Percentiles rank a stretch among this genome's conserved stretches.
phyloP scores from a whole-genome alignment of 768 basidiomycete species.

The Boletus edulis region DNA sequence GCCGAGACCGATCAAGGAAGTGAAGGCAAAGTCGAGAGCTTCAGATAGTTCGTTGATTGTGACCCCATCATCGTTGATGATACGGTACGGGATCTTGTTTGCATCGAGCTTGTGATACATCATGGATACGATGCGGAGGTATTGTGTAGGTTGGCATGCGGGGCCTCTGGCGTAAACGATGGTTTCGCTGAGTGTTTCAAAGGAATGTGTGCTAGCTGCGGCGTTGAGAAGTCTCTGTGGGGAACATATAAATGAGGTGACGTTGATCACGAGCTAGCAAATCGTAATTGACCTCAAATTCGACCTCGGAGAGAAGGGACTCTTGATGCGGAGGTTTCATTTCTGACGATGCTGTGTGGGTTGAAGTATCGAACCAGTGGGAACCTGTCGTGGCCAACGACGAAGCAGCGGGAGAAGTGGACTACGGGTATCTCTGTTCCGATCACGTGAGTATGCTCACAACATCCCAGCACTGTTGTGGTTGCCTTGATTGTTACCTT shows the following conservation, averaged over 20 bases:
- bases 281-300: conserved; percentile 21
- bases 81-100: conserved; percentile 16
- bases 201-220: conserved; percentile 6
- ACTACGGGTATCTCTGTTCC: no score
- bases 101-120: conserved; percentile 21
- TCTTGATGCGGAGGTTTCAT: background rate
- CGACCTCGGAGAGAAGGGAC: background rate
- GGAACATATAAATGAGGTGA: background rate
- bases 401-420: no score
- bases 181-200: conserved; percentile 12
- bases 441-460: no score
- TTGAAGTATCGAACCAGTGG: background rate
- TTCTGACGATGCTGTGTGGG: background rate
- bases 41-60: background rate
- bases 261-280: background rate
- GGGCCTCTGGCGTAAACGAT: conserved; percentile 7
- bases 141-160: conserved; percentile 18
- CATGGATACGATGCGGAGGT: conserved; percentile 20
- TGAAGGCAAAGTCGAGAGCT: conserved; percentile 11
- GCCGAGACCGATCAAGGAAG: conserved; percentile 19
- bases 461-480: no score
- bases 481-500: no score
- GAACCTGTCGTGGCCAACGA: no score
- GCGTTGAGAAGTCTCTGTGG: conserved; percentile 14
- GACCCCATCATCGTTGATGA: background rate